A percentile compares a stretch with the other conserved stretches of the same genome.
Evolutionary conservation across 257 asterid genomes (phyloP).

Genomic region (Solanum neorickii): DNA sequence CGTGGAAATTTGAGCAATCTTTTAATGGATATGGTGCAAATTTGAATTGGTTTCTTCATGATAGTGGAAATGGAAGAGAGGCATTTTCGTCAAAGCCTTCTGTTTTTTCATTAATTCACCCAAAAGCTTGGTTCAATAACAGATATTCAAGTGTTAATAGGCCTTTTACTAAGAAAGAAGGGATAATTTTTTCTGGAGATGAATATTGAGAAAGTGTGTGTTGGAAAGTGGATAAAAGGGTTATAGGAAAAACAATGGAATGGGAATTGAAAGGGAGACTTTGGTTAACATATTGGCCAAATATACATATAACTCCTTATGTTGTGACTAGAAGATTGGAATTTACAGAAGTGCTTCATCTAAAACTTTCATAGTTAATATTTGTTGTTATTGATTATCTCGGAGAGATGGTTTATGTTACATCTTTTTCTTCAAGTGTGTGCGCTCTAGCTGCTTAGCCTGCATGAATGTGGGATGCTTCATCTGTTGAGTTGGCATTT

Average conservation of each 20-base stretch:
- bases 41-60: constrained; percentile 76
- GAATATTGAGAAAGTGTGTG: constrained; percentile 77
- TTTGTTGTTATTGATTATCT: neutral
- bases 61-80: constrained; percentile 58
- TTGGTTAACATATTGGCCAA: constrained; percentile 94
- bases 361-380: constrained; percentile 18
- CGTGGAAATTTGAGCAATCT: constrained; percentile 87
- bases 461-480: neutral
- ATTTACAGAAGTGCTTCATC: constrained; percentile 44
- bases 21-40: constrained; percentile 42
- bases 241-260: constrained; percentile 55
- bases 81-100: constrained; percentile 79
- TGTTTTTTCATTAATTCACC: constrained; percentile 43
- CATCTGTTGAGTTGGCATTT: neutral
- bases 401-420: neutral
- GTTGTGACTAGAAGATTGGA: constrained; percentile 67
- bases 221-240: constrained; percentile 61
- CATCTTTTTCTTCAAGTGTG: neutral
- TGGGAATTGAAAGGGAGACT: constrained; percentile 80
- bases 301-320: constrained; percentile 44
- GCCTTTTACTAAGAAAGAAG: constrained; percentile 73
- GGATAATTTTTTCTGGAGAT: constrained; percentile 76
- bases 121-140: constrained; percentile 75
- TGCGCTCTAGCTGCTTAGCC: too few relatives aligned
- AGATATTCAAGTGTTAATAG: constrained; percentile 51